Evolutionary conservation across 2,329 filamentous ascomycete genomes (phyloP).

Genomic region (Talaromyces sp.): DNA sequence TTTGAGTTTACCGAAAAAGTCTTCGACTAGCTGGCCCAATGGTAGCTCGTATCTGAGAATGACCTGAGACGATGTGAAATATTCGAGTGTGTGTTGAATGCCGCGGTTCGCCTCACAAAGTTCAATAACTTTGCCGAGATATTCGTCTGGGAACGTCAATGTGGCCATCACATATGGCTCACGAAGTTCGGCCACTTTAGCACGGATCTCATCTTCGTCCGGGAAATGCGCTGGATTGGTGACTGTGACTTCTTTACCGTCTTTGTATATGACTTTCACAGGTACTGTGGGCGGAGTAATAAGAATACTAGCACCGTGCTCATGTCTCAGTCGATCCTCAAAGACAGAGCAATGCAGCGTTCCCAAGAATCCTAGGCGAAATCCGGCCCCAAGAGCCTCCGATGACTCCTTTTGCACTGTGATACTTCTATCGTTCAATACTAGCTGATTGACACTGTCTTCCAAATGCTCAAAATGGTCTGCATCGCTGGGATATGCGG

Average conservation of each 20-base stretch:
- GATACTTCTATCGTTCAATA: conserved; percentile 91
- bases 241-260: conserved; percentile 74
- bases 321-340: conserved; percentile 87
- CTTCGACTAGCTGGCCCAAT: conserved; percentile 84
- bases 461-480: conserved; percentile 80
- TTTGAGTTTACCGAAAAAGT: conserved; percentile 96
- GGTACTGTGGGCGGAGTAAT: conserved; percentile 95
- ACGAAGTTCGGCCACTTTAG: conserved; percentile 59
- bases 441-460: conserved; percentile 89
- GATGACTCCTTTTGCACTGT: conserved; percentile 92
- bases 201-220: conserved; percentile 59
- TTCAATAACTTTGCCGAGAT: conserved; percentile 90
- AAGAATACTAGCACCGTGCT: conserved; percentile 92
- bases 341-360: conserved; percentile 99
- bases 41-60: conserved; percentile 92
- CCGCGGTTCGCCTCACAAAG: conserved; percentile 88
- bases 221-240: conserved; percentile 88
- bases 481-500: conserved; percentile 91
- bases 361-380: conserved; percentile 91
- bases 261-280: conserved; percentile 75
- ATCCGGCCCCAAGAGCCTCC: conserved; percentile 88
- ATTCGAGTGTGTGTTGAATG: conserved; percentile 80
- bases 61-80: conserved; percentile 88
- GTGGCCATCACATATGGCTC: conserved; percentile 78
- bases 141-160: conserved; percentile 88